A percentile compares a stretch with the other conserved stretches of the same genome.
Evolutionary conservation across 1,139 yeast species (phyloP).

Genomic region (Pichia sp.): DNA sequence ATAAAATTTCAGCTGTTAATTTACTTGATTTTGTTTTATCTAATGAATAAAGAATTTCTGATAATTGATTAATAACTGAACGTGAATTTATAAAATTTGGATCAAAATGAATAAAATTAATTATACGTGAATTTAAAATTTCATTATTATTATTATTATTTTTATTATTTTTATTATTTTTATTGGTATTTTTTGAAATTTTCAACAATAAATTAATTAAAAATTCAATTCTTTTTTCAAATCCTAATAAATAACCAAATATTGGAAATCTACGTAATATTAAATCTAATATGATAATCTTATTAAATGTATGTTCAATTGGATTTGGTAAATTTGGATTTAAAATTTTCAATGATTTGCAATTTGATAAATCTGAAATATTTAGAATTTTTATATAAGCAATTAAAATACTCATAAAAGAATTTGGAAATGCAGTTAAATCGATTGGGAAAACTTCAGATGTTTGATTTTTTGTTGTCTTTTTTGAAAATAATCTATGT

Average conservation of each 20-base stretch:
- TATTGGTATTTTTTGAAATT: not conserved
- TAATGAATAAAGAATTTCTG: constrained; percentile 9
- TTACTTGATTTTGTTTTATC: constrained; percentile 11
- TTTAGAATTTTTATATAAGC: constrained; percentile 5
- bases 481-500: not conserved
- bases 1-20: constrained; percentile 9
- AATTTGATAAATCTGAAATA: constrained; percentile 3
- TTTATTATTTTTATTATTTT: not conserved
- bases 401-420: constrained; percentile 1
- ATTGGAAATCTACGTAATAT: constrained; percentile 9
- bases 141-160: not conserved
- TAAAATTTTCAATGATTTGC: not conserved
- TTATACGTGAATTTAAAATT: constrained; percentile 2
- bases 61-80: constrained; percentile 4
- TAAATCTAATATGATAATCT: constrained; percentile 9
- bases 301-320: constrained; percentile 11
- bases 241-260: constrained; percentile 8
- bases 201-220: constrained; percentile 3
- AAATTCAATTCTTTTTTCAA: constrained; percentile 2
- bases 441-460: constrained; percentile 5
- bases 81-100: constrained; percentile 8
- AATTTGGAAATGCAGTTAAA: constrained; percentile 11
- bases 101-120: constrained; percentile 8
- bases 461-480: not conserved
- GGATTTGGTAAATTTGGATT: constrained; percentile 5